Base-by-base conservation (phyloP, 495 filamentous ascomycete genomes). In the Lasiosphaeria ovina region DNA sequence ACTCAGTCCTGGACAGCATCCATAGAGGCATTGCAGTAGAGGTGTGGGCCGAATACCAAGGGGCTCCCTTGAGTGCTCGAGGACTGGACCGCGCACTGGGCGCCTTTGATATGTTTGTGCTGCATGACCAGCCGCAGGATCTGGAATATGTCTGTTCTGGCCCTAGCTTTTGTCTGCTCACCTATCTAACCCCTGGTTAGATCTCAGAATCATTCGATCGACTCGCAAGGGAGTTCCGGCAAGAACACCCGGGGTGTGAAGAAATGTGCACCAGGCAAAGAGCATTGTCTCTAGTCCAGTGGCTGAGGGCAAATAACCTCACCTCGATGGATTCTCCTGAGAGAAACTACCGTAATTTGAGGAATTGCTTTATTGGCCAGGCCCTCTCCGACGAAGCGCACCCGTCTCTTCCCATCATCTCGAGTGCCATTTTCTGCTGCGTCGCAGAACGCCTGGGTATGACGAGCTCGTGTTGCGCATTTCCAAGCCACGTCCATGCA, bases 21-120 rank as follows among this genome's bases (percentile, higher is more conserved):
- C 90, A 97, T 68, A 84, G 93, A 64, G 84, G 81, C 60, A 83
- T 88, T 55, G 93, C 92, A 10, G 75, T 98, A 32, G 79, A 85
- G 34, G 82, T 89, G 69, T 97, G 91, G 93, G 73, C 75, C 51
- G 83, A 79, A 55, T 77, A 74, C 54, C 75, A 79, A 51, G 64
- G 62, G 24, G 66, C 55, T 17, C 66, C 67, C 14, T 44, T 67
- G 47, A 66, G 65, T 56, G 51, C 55, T 31, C 32, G 44, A 34
- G 64, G 67, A 3, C 80, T 96, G 44, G 93, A 96, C 69, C 79
- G 81, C 50, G 90, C 88, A 6, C 74, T 97, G 33, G 88, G 84
- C 12, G 86, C 87, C 24, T 96, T 93, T 66, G 94, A 98, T 66
- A 81, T 97, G 69, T 97, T 97, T 68, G 83, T 94, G 40, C 76